These are phyloP conservation scores for Fraxinus dipetala DNA, from an alignment of 305 asterid genomes.

Conservation along the genomic window DNA sequence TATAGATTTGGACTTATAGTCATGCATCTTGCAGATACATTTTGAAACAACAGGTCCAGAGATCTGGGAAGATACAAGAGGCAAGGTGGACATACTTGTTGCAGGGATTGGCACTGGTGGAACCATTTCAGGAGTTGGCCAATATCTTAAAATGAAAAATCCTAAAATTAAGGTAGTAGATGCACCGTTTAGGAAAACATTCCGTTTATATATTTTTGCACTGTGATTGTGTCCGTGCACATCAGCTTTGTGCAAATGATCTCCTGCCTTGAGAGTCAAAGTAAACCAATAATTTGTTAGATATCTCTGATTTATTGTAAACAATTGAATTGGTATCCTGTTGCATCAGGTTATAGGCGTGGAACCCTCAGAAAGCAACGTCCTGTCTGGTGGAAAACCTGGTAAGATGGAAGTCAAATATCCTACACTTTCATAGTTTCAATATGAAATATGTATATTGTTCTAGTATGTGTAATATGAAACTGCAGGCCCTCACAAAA, in stretches of 20 bases:
- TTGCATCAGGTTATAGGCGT: constrained; percentile 74
- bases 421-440: constrained; percentile 24
- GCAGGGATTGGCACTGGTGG: constrained; percentile 99
- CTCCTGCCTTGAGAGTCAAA: background rate
- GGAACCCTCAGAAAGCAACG: constrained; percentile 88
- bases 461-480: constrained; percentile 65
- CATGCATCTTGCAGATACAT: constrained; percentile 54
- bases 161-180: constrained; percentile 64
- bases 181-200: background rate
- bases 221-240: background rate
- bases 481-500: constrained; percentile 99
- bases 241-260: constrained; percentile 1
- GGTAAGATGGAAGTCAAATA: constrained; percentile 55
- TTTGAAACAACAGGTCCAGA: constrained; percentile 98
- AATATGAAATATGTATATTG: constrained; percentile 37
- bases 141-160: constrained; percentile 65
- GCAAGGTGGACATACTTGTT: constrained; percentile 87
- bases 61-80: constrained; percentile 96
- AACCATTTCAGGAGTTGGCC: constrained; percentile 87
- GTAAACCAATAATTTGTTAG: constrained; percentile 2
- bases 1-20: constrained; percentile 11
- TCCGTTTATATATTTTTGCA: background rate
- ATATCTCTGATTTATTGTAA: constrained; percentile 11
- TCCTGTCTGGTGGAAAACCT: constrained; percentile 95
- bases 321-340: constrained; percentile 12